Conservation (phyloP, 1,284 basidiomycete genomes). For the Mycena sp. region DNA sequence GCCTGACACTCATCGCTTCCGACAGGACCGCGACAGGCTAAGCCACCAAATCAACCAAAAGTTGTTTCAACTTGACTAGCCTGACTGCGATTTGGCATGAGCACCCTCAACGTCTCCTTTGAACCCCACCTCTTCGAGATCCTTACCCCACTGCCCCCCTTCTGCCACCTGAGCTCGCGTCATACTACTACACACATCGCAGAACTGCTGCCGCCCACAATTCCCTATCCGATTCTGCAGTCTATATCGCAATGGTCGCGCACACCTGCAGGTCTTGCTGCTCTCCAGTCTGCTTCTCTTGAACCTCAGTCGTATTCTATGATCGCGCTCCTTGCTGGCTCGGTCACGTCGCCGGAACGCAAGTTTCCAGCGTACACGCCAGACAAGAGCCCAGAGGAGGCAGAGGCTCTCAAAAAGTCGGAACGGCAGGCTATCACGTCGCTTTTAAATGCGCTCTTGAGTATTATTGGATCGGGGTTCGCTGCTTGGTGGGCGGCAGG, state of each 20-base stretch:
- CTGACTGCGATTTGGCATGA: conserved; percentile 4
- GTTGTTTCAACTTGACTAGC: too few species aligned
- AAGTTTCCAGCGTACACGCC: conserved; percentile 63
- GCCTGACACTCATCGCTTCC: too few species aligned
- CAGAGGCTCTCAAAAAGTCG: conserved; percentile 52
- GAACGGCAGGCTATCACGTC: conserved; percentile 75
- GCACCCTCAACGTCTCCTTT: conserved; percentile 68
- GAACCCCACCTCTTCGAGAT: conserved; percentile 66
- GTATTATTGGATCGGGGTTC: conserved; percentile 69
- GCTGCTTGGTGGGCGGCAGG: conserved; percentile 79
- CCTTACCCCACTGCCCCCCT: conserved; percentile 55
- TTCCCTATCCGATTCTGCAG: conserved; percentile 69
- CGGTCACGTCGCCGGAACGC: conserved; percentile 76
- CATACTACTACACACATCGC: conserved; percentile 51
- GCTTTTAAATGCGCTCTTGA: conserved; percentile 75
- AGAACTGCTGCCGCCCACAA: conserved; percentile 47
- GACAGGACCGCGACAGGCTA: conserved; percentile 5
- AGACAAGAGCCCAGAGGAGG: conserved; percentile 52
- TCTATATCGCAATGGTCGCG: conserved; percentile 75
- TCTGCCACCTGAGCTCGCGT: conserved; percentile 55
- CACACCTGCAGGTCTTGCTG: conserved; percentile 53
- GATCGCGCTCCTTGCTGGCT: conserved; percentile 79
- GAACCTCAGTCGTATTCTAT: conserved; percentile 67
- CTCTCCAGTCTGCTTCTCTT: conserved; percentile 57
- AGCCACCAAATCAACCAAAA: too few species aligned